Base-by-base conservation (phyloP, 768 basidiomycete species). In the Rhizopogon vinicolor region DNA sequence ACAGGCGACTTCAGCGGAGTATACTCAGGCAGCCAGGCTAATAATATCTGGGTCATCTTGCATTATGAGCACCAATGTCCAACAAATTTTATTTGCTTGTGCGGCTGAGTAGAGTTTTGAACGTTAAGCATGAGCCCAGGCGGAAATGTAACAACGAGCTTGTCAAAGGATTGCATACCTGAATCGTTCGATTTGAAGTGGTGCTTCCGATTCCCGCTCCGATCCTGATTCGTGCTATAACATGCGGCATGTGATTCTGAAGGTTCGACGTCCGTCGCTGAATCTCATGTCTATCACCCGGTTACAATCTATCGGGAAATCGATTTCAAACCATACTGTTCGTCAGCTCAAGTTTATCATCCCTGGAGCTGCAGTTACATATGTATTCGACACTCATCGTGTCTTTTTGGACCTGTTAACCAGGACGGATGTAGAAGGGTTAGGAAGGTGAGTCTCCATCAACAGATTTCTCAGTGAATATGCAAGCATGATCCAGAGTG, bases 341-440 rank as follows among this genome's bases (percentile, higher is more conserved):
- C 78, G 80, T 49, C 89, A 90, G 72, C 78, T 91, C 64, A 88
- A 90, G 65, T 84, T 90, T 53, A 81, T 89, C 44, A 63, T 90
- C 10, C 88, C 89, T n/a, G 89, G 89, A 10, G 83, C 75, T 1
- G 63, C 71, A 41, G 59, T 84, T 63, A 88, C 87, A 3, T 85
- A 83, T 66, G 80, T 81, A 63, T 73, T 90, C 31, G 76, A 78
- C 33, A 85, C 85, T 10, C 67, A 82, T 37, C 69, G 75, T 41
- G 70, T 81, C 61, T 75, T 88, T 58, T 74, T 75, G 68, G 61
- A 62, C 40, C 63, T 86, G 28, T 51, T 74, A 25, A 58, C 58
- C 22, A 63, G 74, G 5, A 66, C 74, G 16, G 63, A 70, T 22
- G 67, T 66, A 57, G 74, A 71, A 13, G 73, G 75, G 40, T 83